Evolutionary conservation across 129 eudicot genomes (phyloP).

Genomic region (Deinandra increscens): DNA sequence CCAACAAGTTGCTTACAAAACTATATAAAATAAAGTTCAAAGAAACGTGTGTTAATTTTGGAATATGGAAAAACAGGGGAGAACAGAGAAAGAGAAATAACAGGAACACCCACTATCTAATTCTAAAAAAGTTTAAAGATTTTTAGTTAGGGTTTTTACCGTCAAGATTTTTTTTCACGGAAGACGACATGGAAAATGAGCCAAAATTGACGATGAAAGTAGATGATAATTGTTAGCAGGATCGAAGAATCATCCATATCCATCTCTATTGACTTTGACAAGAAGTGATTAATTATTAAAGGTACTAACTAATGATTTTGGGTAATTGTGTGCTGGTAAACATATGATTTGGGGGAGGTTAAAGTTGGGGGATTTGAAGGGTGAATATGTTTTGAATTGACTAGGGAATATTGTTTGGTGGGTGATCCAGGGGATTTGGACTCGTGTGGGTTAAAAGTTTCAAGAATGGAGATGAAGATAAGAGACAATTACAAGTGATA

Average conservation of each 20-base stretch:
- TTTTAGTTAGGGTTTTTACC: conserved; percentile 37
- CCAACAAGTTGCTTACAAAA: conserved; percentile 25
- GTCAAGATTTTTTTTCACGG: conserved; percentile 36
- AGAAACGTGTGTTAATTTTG: conserved; percentile 27
- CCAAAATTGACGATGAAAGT: conserved; percentile 45
- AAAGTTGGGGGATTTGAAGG: conserved; percentile 13
- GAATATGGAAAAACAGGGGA: conserved; percentile 29
- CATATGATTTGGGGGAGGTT: conserved; percentile 27
- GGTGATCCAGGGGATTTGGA: conserved; percentile 26
- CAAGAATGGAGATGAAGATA: conserved; percentile 22
- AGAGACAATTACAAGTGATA: neutral
- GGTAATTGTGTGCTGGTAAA: conserved; percentile 10
- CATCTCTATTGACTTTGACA: conserved; percentile 23
- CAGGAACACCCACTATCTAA: conserved; percentile 26
- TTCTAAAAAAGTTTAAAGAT: too few relatives aligned
- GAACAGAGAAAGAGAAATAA: conserved; percentile 17
- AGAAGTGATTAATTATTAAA: conserved; percentile 27
- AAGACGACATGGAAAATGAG: conserved; percentile 43
- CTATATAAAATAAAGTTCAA: conserved; percentile 25
- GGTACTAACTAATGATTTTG: conserved; percentile 4
- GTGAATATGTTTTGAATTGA: conserved; percentile 28
- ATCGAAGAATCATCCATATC: conserved; percentile 37
- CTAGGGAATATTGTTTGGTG: conserved; percentile 36
- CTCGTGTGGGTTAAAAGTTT: conserved; percentile 24
- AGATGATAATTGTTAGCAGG: conserved; percentile 36